These are phyloP conservation scores for Microsporum audouinii DNA, from an alignment of 2,329 filamentous ascomycete species.

Conservation along the genomic window DNA sequence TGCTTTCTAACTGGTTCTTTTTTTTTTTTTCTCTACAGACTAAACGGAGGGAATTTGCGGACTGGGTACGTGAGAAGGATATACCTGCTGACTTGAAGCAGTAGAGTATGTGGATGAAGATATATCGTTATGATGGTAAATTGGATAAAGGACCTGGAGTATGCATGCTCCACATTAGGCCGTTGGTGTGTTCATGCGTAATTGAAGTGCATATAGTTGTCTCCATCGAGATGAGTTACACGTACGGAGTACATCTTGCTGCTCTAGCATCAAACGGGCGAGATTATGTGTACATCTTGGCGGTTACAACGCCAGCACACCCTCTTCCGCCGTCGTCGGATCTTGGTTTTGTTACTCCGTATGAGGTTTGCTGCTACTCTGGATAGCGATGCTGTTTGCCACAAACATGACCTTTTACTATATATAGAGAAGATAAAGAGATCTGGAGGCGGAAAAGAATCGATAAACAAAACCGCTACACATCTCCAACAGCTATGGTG, in stretches of 20 bases:
- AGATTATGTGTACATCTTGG: not conserved
- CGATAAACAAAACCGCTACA: not conserved
- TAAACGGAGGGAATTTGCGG: slow-evolving; percentile 63
- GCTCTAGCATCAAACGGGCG: not conserved
- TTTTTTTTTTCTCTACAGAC: slow-evolving; percentile 25
- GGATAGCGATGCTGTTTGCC: not conserved
- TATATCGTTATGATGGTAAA: not conserved
- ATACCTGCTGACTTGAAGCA: slow-evolving; percentile 2
- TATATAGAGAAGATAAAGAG: not conserved
- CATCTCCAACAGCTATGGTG: not conserved
- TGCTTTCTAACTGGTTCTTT: not conserved
- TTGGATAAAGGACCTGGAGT: not conserved
- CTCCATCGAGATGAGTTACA: not conserved
- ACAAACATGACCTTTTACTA: not conserved
- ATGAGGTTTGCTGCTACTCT: not conserved
- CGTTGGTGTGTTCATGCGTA: not conserved
- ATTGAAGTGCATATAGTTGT: not conserved
- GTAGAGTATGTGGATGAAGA: not conserved
- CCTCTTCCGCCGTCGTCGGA: not conserved
- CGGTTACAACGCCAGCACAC: not conserved
- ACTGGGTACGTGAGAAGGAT: slow-evolving; percentile 50
- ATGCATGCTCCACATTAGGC: not conserved
- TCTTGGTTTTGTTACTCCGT: not conserved
- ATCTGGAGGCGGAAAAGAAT: not conserved
- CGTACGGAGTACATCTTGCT: not conserved